These are phyloP conservation scores for Dothistroma pini DNA, from an alignment of 2,329 filamentous ascomycete species.

Conservation along the genomic window DNA sequence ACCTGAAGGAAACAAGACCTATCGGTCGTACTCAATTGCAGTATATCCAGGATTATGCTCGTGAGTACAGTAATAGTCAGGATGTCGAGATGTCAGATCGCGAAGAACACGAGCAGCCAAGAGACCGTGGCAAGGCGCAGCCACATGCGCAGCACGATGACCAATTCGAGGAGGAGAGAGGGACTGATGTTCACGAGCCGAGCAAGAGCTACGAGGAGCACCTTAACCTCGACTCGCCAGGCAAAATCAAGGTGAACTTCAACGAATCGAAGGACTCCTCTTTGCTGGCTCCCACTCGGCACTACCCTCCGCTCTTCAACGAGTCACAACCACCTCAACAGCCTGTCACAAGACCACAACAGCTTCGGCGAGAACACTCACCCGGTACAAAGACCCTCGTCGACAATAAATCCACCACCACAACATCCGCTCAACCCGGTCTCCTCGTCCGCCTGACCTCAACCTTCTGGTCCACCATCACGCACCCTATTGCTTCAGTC, in stretches of 20 bases:
- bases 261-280: conserved; percentile 27
- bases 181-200: conserved; percentile 5
- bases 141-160: conserved; percentile 6
- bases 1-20: conserved; percentile 22
- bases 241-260: conserved; percentile 36
- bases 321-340: not conserved
- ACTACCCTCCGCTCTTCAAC: conserved; percentile 28
- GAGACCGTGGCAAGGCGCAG: conserved; percentile 4
- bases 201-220: conserved; percentile 35
- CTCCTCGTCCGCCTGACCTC: conserved; percentile 27
- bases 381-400: conserved; percentile 5
- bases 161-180: conserved; percentile 9
- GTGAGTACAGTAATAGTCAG: not conserved
- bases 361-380: not conserved
- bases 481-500: conserved; percentile 22
- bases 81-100: not conserved
- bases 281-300: conserved; percentile 12
- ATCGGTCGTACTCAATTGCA: conserved; percentile 5
- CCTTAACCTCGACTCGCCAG: conserved; percentile 35
- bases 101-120: not conserved
- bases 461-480: conserved; percentile 31
- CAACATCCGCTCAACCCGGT: conserved; percentile 8
- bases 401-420: not conserved
- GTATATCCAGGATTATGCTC: not conserved
- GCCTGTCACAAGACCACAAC: not conserved